These are phyloP conservation scores for Chaetomium fimeti DNA, from an alignment of 495 filamentous ascomycete genomes.

Conservation along the genomic window DNA sequence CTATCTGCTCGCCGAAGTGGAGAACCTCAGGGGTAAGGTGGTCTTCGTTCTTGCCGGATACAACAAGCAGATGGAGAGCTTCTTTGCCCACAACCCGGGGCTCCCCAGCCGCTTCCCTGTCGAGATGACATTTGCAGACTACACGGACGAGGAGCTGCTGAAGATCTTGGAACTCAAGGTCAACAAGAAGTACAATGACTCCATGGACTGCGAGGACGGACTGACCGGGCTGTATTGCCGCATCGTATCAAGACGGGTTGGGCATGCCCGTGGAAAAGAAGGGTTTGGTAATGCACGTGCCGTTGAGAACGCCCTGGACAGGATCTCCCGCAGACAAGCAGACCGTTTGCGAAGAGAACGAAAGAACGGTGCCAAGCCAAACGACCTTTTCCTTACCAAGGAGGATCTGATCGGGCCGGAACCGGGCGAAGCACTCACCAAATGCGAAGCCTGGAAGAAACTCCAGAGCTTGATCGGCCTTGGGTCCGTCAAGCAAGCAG, in stretches of 20 bases:
- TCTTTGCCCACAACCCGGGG: constrained; percentile 77
- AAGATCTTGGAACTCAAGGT: constrained; percentile 55
- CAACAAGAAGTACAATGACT: constrained; percentile 44
- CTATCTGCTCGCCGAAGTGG: constrained; percentile 71
- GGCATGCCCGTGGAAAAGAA: constrained; percentile 58
- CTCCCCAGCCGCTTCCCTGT: constrained; percentile 70
- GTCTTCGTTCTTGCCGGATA: constrained; percentile 79
- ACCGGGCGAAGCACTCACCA: constrained; percentile 52
- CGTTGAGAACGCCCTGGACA: constrained; percentile 59
- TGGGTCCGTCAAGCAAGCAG: constrained; percentile 58
- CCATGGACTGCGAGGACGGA: constrained; percentile 62
- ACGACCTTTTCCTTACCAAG: constrained; percentile 54
- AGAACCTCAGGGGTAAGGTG: constrained; percentile 71
- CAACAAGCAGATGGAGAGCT: constrained; percentile 72
- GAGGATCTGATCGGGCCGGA: constrained; percentile 68
- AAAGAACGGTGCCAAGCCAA: constrained; percentile 31
- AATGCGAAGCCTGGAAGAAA: constrained; percentile 56
- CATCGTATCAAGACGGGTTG: constrained; percentile 62
- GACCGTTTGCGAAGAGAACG: constrained; percentile 48
- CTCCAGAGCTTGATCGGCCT: constrained; percentile 63
- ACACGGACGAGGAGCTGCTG: constrained; percentile 63
- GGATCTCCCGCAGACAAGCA: constrained; percentile 58
- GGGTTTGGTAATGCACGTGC: constrained; percentile 74
- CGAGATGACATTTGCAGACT: constrained; percentile 65
- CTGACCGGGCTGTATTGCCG: constrained; percentile 62